Evolutionary conservation across 2,329 filamentous ascomycete genomes (phyloP).

Genomic region (Sporothrix phasma): DNA sequence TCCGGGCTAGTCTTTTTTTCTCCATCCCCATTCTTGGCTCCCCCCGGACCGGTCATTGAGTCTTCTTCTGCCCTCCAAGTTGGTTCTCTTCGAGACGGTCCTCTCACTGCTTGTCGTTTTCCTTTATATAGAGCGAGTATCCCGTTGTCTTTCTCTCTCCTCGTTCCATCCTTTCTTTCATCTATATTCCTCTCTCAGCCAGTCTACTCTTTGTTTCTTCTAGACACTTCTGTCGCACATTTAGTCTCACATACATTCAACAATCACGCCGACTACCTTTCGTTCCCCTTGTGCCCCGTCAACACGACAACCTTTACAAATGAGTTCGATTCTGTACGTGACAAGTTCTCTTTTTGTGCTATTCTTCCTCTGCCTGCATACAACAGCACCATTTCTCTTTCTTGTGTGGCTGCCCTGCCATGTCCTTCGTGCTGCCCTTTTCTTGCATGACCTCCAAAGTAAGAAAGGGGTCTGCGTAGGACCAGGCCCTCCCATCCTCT

Average conservation of each 20-base stretch:
- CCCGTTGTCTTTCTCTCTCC: background rate
- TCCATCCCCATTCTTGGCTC: background rate
- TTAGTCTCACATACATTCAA: too few species aligned
- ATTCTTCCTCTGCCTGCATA: background rate
- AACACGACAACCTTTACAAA: background rate
- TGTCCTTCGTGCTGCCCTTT: too few species aligned
- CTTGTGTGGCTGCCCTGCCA: too few species aligned
- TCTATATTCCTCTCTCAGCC: background rate
- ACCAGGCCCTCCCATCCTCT: too few species aligned
- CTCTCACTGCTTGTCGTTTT: background rate
- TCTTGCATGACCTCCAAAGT: too few species aligned
- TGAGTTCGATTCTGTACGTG: background rate
- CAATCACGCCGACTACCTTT: background rate
- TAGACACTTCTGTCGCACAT: background rate
- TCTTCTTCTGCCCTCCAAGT: background rate
- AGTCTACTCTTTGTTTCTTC: background rate
- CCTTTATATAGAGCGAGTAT: background rate
- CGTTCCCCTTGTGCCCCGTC: background rate
- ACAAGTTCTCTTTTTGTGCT: background rate
- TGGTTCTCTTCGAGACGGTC: background rate
- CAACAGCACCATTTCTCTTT: too few species aligned
- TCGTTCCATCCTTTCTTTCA: background rate
- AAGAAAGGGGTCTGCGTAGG: too few species aligned
- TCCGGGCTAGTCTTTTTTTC: background rate
- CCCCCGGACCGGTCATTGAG: background rate